A percentile compares a stretch with the other conserved stretches of the same genome.
Conservation (phyloP, 1,139 yeast genomes). For the Kodamaea anthophila region DNA sequence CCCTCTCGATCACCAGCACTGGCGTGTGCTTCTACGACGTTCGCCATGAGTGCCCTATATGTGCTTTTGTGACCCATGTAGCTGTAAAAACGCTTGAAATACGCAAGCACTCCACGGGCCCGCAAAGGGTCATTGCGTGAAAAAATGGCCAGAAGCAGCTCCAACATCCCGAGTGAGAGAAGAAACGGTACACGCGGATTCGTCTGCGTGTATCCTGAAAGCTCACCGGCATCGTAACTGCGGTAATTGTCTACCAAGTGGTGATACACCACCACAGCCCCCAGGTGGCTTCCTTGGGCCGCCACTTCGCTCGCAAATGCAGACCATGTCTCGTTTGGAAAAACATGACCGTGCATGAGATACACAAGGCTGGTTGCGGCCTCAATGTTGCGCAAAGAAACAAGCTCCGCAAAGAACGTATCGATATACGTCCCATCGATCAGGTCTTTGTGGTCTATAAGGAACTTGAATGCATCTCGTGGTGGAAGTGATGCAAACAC, state of each 20-base stretch:
- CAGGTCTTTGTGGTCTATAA: conserved; percentile 5
- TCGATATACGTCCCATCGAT: too few relatives aligned
- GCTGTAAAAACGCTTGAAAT: conserved; percentile 37
- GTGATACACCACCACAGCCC: conserved; percentile 33
- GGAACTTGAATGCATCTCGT: conserved; percentile 8
- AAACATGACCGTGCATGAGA: conserved; percentile 7
- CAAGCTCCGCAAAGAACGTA: conserved; percentile 16
- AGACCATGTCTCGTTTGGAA: conserved; percentile 37
- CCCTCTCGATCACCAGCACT: conserved; percentile 15
- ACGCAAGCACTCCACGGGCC: conserved; percentile 26
- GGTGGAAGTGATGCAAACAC: too few relatives aligned
- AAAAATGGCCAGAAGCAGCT: conserved; percentile 24
- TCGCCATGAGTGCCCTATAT: conserved; percentile 22
- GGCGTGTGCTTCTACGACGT: conserved; percentile 30
- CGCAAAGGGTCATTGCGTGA: conserved; percentile 21
- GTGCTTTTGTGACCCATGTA: conserved; percentile 23
- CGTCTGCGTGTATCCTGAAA: conserved; percentile 14
- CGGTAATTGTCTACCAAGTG: conserved; percentile 26
- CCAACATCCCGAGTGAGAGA: conserved; percentile 21
- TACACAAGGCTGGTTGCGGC: conserved; percentile 24
- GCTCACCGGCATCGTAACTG: conserved; percentile 14
- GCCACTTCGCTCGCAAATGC: conserved; percentile 20
- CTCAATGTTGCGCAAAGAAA: conserved; percentile 13
- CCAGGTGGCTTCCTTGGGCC: conserved; percentile 22
- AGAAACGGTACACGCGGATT: conserved; percentile 28